Percentiles rank a stretch among this genome's conserved stretches.
These are phyloP conservation scores for Elongisporangium undulatum DNA, from an alignment of 352 stramenopile genomes.

Conservation along the genomic window DNA sequence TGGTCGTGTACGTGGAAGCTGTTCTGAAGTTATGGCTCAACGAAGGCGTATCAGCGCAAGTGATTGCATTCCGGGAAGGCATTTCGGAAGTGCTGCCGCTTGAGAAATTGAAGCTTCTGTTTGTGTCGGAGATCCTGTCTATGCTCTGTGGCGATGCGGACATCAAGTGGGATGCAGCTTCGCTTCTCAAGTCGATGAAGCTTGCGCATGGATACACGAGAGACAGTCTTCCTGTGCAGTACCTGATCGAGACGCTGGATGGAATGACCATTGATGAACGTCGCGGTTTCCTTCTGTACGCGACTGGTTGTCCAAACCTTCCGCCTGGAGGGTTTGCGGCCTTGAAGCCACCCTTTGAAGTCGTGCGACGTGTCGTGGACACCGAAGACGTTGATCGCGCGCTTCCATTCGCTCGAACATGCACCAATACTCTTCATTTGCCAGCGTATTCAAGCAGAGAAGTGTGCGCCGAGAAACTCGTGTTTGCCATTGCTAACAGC, in stretches of 20 bases:
- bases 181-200: slow-evolving; percentile 66
- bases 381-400: slow-evolving; percentile 62
- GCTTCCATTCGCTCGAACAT: slow-evolving; percentile 80
- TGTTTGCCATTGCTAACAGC: slow-evolving; percentile 76
- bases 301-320: slow-evolving; percentile 78
- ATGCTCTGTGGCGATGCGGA: slow-evolving; percentile 73
- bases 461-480: slow-evolving; percentile 55
- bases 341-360: slow-evolving; percentile 74
- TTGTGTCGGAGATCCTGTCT: slow-evolving; percentile 57
- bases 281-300: slow-evolving; percentile 74
- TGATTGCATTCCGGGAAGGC: slow-evolving; percentile 71
- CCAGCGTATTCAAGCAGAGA: slow-evolving; percentile 74
- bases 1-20: slow-evolving; percentile 46
- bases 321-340: slow-evolving; percentile 63
- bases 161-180: slow-evolving; percentile 62
- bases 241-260: slow-evolving; percentile 67
- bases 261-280: slow-evolving; percentile 55
- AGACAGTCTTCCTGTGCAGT: slow-evolving; percentile 61
- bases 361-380: slow-evolving; percentile 76
- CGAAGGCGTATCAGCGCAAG: slow-evolving; percentile 55
- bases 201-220: slow-evolving; percentile 81
- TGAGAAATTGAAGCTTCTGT: slow-evolving; percentile 64
- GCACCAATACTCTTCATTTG: slow-evolving; percentile 83
- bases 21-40: slow-evolving; percentile 65
- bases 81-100: slow-evolving; percentile 71